phyloP scores from a whole-genome alignment of 1,284 basidiomycete genomes.

The Leccinum colubrinum region DNA sequence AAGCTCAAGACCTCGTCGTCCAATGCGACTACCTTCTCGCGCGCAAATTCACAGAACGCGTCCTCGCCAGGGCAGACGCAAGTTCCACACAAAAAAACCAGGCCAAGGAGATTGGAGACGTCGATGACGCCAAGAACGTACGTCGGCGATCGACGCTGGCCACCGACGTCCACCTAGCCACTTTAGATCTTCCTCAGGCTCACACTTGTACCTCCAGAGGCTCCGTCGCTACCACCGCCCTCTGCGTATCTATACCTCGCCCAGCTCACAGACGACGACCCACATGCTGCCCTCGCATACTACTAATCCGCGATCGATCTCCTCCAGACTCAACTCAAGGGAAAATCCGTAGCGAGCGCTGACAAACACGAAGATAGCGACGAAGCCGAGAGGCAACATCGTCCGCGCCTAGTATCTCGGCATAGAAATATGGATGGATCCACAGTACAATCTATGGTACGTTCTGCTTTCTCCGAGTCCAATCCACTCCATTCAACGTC shows the following conservation, averaged over 20 bases:
- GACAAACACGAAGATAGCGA: no score
- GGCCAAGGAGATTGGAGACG: slow-evolving; percentile 72
- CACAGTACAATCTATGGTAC: background rate
- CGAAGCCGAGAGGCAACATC: no score
- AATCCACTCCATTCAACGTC: no score
- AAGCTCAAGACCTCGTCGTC: slow-evolving; percentile 75
- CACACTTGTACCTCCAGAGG: background rate
- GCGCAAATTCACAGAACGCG: slow-evolving; percentile 66
- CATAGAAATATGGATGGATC: background rate
- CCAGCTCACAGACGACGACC: background rate
- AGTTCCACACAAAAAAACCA: slow-evolving; percentile 54
- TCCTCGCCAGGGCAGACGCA: slow-evolving; percentile 61
- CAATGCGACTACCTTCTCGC: slow-evolving; percentile 87
- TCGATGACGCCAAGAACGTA: slow-evolving; percentile 30
- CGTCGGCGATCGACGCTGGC: no score
- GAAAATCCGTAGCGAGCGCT: no score
- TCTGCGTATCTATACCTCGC: background rate
- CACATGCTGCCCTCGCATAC: background rate
- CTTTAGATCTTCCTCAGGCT: no score
- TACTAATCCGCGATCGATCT: background rate
- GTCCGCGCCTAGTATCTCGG: background rate
- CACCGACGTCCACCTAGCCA: no score
- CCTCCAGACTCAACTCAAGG: no score
- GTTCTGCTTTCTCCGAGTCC: background rate
- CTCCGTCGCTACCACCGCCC: background rate